These are phyloP conservation scores for Colletotrichum coccodes DNA, from an alignment of 2,329 filamentous ascomycete genomes.

Conservation along the genomic window DNA sequence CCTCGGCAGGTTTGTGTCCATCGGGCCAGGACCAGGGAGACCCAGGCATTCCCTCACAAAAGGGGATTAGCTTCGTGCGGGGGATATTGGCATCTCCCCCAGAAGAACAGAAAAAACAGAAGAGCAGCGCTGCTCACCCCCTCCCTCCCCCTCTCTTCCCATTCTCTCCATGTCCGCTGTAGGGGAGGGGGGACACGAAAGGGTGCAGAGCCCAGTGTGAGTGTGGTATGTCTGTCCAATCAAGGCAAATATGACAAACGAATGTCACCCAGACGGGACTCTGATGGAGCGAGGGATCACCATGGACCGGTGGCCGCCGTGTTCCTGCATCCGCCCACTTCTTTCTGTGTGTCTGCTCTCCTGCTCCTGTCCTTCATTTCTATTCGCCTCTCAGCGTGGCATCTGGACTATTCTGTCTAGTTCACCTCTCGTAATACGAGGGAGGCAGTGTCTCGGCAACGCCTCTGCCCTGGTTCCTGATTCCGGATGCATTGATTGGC, in stretches of 20 bases:
- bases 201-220: neutral
- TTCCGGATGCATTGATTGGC: neutral
- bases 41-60: neutral
- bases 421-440: constrained; percentile 18
- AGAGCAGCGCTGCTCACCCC: neutral
- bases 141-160: neutral
- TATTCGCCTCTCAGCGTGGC: neutral
- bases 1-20: neutral
- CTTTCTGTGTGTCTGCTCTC: neutral
- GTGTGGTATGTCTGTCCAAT: constrained; percentile 8
- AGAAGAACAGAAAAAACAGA: too few relatives aligned
- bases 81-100: constrained; percentile 23
- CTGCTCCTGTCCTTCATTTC: neutral
- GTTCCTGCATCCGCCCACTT: constrained; percentile 29
- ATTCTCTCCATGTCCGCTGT: neutral
- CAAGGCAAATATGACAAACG: constrained; percentile 17
- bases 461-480: constrained; percentile 6
- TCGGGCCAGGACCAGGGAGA: constrained; percentile 4
- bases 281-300: neutral
- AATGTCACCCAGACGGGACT: constrained; percentile 2
- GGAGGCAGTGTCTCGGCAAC: constrained; percentile 2
- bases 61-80: constrained; percentile 26
- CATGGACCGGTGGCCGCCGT: neutral
- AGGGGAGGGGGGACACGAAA: neutral
- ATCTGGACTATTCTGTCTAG: neutral